Evolutionary conservation across 2,329 filamentous ascomycete genomes (phyloP), one percentile per base, ranked within the genome.

Genomic region (Apiospora saccharicola): DNA sequence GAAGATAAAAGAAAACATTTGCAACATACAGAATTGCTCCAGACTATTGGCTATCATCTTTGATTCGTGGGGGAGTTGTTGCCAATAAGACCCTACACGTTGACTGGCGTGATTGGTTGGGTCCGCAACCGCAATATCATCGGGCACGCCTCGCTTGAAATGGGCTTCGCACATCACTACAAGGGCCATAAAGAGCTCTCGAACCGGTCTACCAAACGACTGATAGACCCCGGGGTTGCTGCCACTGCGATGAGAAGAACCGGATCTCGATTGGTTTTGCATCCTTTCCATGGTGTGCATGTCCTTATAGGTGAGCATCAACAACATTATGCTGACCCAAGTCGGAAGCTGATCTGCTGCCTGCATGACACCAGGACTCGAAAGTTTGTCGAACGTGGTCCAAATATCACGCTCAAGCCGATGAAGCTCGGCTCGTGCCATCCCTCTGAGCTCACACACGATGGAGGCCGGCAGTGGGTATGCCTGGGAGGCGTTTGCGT

Each of bases 281-380:
- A 46, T 61, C 67, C 41, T 71, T n/a, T 70, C 73, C 74, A 75
- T 69, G 7, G 49, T 8, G n/a, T 71, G 53, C 70, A 67, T 77
- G 70, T 87, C 84, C 30, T 83, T 82, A 73, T 88, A 87, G 75
- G 86, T 83, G 53, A 87, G 80, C 61, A 88, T 84, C 71, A 87
- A 77, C 73, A 87, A 84, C 85, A 86, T 87, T 77, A 87, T 77
- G 76, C 83, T 83, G 22, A 82, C 83, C 85, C 86, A 88, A 30
- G 87, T 75, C n/a, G 83, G 82, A 72, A 86, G 77, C 68, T 81
- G 82, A 70, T 85, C 84, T 19, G 83, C 77, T 0, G 78, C 73
- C 75, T 75, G 75, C 46, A 74, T 71, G 12, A 37, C 41, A 30
- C 61, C 70, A 37, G 70, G 57, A 19, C 57, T 64, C 57, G 57